Base-by-base conservation (phyloP, 78 protist species). In the Creolimax fragrantissima region DNA sequence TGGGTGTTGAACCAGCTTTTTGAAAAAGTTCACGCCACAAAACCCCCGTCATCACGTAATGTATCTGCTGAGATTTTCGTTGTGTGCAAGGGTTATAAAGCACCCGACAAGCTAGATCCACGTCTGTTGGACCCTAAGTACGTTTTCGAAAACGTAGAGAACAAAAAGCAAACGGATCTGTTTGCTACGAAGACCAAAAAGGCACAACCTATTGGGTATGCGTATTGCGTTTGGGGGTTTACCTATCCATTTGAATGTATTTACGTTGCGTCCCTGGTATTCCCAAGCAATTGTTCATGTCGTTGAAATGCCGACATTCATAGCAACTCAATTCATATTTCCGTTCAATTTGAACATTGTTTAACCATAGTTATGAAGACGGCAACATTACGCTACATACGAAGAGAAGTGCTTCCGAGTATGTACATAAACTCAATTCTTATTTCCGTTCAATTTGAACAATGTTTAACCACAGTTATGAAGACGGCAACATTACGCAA, bases 1-100 rank as follows among this genome's bases (percentile, higher is more conserved):
- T 97, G 96, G 97, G 99, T 98, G 43, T 90, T 98, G 84, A 86
- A 95, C 41, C 96, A 97, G 90, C 93, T 98, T 35, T 99, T 99
- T 97, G 43, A 90, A 35, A 92, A 92, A 58, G 99, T 99, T n/a
- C 97, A 97, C 41, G 96, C 96, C 2, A 98, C 99, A 58, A 98
- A 98, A 95, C 99, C 99, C 32, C 58, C 36, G 42, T 94, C 99
- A 0, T 97, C 99, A 0, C 95, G 97, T 43, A 90, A 90, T 45
- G 95, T 83, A n/a, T 98, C 99, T 0, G 99, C 99, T 2, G 99
- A 99, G 92, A 98, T 98, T 86, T 99, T 97, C 95, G 98, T 98
- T 42, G 99, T 98, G 24, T 99, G 99, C 96, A 94, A 95, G n/a
- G 96, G 94, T 6, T 98, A 84, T 93, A 66, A 89, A 24, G 98